Evolutionary conservation across 352 stramenopile species (phyloP).

Genomic region (Phytophthora ramorum): DNA sequence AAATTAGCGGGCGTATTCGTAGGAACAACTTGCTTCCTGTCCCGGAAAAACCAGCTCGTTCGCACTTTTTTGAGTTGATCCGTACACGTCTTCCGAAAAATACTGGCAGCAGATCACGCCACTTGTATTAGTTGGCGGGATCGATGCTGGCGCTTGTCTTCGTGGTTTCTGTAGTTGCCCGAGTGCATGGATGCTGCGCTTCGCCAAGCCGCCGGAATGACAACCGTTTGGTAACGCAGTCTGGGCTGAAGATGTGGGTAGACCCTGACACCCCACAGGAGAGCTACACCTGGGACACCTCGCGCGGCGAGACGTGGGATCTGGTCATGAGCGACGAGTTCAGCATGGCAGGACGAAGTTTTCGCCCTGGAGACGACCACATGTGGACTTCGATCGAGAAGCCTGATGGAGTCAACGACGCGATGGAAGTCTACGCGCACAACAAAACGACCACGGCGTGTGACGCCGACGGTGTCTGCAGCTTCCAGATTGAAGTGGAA

Average conservation of each 20-base stretch:
- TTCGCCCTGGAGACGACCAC: slow-evolving; percentile 90
- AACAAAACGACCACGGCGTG: slow-evolving; percentile 66
- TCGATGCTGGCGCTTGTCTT: slow-evolving; percentile 3
- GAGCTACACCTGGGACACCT: slow-evolving; percentile 35
- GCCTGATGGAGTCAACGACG: slow-evolving; percentile 91
- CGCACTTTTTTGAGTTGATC: background rate
- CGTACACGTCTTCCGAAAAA: background rate
- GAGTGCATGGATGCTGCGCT: background rate
- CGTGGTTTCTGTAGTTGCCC: slow-evolving; percentile 6
- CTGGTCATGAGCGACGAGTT: slow-evolving; percentile 97
- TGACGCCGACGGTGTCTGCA: slow-evolving; percentile 36
- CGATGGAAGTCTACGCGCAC: slow-evolving; percentile 93
- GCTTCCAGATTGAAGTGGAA: slow-evolving; percentile 52
- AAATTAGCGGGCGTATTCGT: background rate
- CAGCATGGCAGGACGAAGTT: slow-evolving; percentile 79
- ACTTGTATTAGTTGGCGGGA: background rate
- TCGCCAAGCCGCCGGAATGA: slow-evolving; percentile 16
- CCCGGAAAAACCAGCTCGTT: background rate
- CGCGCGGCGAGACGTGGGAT: slow-evolving; percentile 71
- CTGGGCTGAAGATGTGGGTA: slow-evolving; percentile 56
- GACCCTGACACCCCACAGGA: slow-evolving; percentile 50
- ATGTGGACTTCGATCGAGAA: slow-evolving; percentile 94
- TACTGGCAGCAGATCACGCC: background rate
- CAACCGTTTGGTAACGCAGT: slow-evolving; percentile 37
- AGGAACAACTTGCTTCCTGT: background rate